Base-by-base conservation (phyloP, 2,329 filamentous ascomycete genomes). In the Nothophaeocryptopus gaeumannii region DNA sequence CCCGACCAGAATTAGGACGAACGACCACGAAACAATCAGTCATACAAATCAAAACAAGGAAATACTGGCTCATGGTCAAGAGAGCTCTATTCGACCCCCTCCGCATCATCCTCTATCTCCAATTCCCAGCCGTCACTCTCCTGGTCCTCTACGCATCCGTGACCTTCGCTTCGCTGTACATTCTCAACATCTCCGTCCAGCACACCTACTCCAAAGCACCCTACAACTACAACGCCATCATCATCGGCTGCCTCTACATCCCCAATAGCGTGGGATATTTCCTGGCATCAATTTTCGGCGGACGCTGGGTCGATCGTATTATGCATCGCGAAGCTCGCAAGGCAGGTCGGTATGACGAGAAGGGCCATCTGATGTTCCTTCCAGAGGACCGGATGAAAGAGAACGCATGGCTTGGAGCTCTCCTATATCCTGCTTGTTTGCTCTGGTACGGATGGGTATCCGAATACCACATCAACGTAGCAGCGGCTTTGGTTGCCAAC, bases 301-400 rank as follows among this genome's bases (percentile, higher is more conserved):
- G 88, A 0, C 76, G 75, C 36, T 93, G 88, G 89, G 85, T 88
- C 59, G 89, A 95, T 66, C 71, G 70, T 13, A 92, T 93, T 68
- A 93, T 93, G 89, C 76, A 80, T 30, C 80, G 86, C 14, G 85
- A 89, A 67, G 89, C 89, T 0, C 73, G 72, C n/a, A 83, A 66
- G 32, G 86, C 85, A 0, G 81, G 81, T 10, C 76, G 87, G 16
- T 86, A 84, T 60, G 86, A 89, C 58, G 78, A 77, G 32, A 69
- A 80, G 33, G 88, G 87, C 11, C 79, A 78, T 51, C 73, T 89
- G 14, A 72, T 88, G 8, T 86, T 82, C 62, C 74, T 82, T 2
- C 89, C 89, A 0, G 89, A 93, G 69, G 89, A 95, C 67, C 80
- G 89, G 10, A 88, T 93, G 81, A 77, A 84, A 37, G 86, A 92